phyloP scores from a whole-genome alignment of 208 protist species.

The Leishmania aethiopica region DNA sequence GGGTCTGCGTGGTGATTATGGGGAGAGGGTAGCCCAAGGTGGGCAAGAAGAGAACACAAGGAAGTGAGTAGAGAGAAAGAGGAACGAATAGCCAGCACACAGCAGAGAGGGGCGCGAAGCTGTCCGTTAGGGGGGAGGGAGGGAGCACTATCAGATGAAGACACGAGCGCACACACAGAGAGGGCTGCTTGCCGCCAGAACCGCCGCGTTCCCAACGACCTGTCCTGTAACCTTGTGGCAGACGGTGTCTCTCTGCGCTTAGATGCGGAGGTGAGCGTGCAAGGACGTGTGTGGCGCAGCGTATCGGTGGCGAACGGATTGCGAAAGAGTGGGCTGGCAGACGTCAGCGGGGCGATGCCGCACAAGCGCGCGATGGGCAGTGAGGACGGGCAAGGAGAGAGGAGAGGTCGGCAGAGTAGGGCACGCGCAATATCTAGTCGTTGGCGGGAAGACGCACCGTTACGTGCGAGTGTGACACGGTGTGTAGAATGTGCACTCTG shows the following conservation, averaged over 20 bases:
- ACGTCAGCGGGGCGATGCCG: background rate
- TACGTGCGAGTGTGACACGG: background rate
- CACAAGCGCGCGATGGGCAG: background rate
- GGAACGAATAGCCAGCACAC: background rate
- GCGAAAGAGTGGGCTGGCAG: background rate
- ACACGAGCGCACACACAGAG: too few relatives aligned
- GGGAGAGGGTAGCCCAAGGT: background rate
- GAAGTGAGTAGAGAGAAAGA: background rate
- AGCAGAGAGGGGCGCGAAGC: background rate
- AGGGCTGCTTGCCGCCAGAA: background rate
- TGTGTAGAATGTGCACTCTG: background rate
- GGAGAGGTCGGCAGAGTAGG: background rate
- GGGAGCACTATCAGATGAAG: too few relatives aligned
- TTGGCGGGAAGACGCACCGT: background rate
- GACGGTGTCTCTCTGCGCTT: background rate
- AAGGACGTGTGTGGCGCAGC: background rate
- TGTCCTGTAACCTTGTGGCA: background rate
- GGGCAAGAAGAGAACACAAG: background rate
- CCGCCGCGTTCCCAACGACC: background rate
- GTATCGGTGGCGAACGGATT: background rate
- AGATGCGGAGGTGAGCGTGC: background rate
- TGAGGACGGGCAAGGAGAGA: background rate
- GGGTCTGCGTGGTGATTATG: background rate
- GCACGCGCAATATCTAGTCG: too few relatives aligned
- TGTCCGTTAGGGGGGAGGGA: background rate